Evolutionary conservation across 345 rosid species (phyloP), one percentile per base, ranked within the genome.

Genomic region (Dipteronia dyeriana): DNA sequence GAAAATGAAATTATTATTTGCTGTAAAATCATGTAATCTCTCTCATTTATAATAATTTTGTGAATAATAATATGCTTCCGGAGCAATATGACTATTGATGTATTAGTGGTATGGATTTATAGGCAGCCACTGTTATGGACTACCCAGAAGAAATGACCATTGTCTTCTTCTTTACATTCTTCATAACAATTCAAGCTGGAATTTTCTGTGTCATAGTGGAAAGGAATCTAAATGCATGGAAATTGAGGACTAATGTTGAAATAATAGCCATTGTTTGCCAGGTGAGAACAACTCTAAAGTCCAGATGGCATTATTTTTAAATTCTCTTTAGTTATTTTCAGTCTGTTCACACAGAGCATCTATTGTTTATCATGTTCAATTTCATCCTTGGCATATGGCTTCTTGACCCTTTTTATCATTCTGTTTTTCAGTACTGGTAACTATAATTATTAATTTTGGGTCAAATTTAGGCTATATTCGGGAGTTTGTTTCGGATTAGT

Each of bases 211-310:
- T 79, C 34, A 53, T 84, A 63, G 72, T 59, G 59, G 86, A 74
- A 72, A 75, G 76, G 65, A 66, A 75, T 66, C 78, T 75, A 43
- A 23, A 70, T 45, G 84, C 81, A 22, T 86, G 89, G 89, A 86
- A 59, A n/a, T 0, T 86, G 65, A 80, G 69, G 1, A 71, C 79
- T 56, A 8, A 11, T 17, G 75, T 80, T 70, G 89, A 84, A 80
- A 66, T 82, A 25, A 43, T 73, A 5, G 76, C 85, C 75, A 82
- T 84, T 54, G 73, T 78, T 11, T 80, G 23, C 82, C 67, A 84
- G 85, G 89, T 86, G 43, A 77, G 83, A 41, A 67, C 7, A 9
- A 25, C 17, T 31, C 54, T 8, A 1, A 31, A 34, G 13, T 43
- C 71, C 61, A 9, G 4, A 12, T 73, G n/a, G 45, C 13, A n/a